Conservation (phyloP, 352 stramenopile species). For the Phytopythium delawarense region DNA sequence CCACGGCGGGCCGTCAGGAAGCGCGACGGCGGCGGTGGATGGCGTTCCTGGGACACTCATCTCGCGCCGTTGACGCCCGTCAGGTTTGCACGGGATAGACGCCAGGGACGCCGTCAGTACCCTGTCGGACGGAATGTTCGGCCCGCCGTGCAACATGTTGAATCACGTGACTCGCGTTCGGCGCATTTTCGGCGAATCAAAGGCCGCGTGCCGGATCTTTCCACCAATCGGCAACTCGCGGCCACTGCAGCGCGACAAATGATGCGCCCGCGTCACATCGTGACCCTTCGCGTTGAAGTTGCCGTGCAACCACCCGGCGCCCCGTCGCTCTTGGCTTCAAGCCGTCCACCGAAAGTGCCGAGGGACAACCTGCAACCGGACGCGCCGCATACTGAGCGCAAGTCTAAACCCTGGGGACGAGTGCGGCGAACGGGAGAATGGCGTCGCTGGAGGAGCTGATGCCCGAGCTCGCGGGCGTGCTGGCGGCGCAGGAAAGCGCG, state of each 20-base stretch:
- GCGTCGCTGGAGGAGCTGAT: slow-evolving; percentile 59
- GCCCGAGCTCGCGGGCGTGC: slow-evolving; percentile 55
- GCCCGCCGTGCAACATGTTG: background rate
- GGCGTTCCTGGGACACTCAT: background rate
- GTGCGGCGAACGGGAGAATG: slow-evolving; percentile 25
- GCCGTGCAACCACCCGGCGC: background rate
- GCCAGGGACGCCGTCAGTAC: background rate
- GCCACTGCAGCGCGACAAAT: background rate
- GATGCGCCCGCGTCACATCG: slow-evolving; percentile 2
- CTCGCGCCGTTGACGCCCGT: background rate
- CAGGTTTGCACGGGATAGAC: background rate
- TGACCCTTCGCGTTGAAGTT: slow-evolving; percentile 7
- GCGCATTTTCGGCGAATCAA: background rate
- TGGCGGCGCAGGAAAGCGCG: slow-evolving; percentile 55
- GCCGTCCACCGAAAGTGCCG: background rate
- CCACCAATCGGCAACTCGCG: background rate
- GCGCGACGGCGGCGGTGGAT: background rate
- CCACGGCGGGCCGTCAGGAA: too few relatives aligned
- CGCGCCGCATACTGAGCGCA: background rate
- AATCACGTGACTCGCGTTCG: background rate
- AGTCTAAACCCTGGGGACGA: background rate
- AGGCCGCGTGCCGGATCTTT: background rate
- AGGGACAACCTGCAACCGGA: background rate
- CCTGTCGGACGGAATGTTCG: background rate
- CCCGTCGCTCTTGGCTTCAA: background rate